A percentile compares a stretch with the other conserved stretches of the same genome.
phyloP scores from a whole-genome alignment of 495 filamentous ascomycete species.

The Wilcoxina mikolae region DNA sequence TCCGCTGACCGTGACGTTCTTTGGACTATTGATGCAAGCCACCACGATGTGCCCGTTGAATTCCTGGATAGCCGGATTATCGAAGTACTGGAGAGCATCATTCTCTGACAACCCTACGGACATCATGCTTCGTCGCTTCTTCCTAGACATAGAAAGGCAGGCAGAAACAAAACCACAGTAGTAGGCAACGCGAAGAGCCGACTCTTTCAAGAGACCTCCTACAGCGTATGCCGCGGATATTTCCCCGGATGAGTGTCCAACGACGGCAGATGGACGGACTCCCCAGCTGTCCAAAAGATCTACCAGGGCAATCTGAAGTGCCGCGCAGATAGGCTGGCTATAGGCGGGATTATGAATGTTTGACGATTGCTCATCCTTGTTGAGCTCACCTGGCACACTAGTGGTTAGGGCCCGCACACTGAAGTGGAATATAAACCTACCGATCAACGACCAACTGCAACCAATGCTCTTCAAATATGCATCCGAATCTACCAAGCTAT shows the following conservation, averaged over 20 bases:
- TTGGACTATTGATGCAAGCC: constrained; percentile 36
- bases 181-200: constrained; percentile 39
- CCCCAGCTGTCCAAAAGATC: constrained; percentile 43
- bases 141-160: background rate
- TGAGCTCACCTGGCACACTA: background rate
- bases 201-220: constrained; percentile 30
- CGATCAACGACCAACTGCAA: background rate
- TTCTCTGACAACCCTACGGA: background rate
- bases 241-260: constrained; percentile 54
- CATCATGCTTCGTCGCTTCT: background rate
- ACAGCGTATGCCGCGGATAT: constrained; percentile 44
- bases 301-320: constrained; percentile 41
- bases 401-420: too few relatives aligned
- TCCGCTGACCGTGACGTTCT: constrained; percentile 37
- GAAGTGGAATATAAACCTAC: background rate
- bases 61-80: background rate
- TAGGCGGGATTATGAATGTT: background rate
- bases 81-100: background rate
- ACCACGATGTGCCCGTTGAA: constrained; percentile 19
- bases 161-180: constrained; percentile 32
- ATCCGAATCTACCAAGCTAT: background rate
- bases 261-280: constrained; percentile 39
- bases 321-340: constrained; percentile 9
- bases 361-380: background rate
- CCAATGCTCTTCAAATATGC: background rate